phyloP scores from a whole-genome alignment of 257 asterid species.

The Solanum piurae region DNA sequence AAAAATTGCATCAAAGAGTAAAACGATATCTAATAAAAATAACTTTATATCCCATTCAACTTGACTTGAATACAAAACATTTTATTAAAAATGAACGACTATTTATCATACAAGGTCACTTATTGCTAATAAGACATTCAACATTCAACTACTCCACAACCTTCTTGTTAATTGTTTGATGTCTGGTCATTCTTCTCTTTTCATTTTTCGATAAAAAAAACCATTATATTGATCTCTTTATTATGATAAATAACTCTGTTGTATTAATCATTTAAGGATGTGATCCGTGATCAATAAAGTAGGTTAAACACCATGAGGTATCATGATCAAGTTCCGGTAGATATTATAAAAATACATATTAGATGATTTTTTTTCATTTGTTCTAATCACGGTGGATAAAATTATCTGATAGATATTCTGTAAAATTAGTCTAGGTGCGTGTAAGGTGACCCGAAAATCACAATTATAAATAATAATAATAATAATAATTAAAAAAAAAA shows the following conservation, averaged over 20 bases:
- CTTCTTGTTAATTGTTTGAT: background rate
- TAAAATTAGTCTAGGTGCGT: background rate
- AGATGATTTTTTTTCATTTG: no score
- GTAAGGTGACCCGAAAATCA: background rate
- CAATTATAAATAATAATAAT: no score
- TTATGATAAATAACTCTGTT: background rate
- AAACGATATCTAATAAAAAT: background rate
- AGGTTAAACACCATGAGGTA: background rate
- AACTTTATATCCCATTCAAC: background rate
- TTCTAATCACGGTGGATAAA: background rate
- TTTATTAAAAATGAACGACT: background rate
- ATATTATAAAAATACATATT: background rate
- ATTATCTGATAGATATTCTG: background rate
- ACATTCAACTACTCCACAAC: background rate
- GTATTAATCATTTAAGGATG: no score
- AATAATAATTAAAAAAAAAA: no score
- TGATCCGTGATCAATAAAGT: background rate
- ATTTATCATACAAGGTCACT: background rate
- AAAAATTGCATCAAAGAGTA: background rate
- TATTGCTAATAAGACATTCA: background rate
- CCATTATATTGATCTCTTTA: background rate
- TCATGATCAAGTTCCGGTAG: rapidly evolving
- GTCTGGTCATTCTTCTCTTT: background rate
- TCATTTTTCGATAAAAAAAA: background rate
- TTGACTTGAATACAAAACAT: background rate